These are phyloP conservation scores for Cryptococcus sp. DNA, from an alignment of 1,284 basidiomycete genomes.

Conservation along the genomic window DNA sequence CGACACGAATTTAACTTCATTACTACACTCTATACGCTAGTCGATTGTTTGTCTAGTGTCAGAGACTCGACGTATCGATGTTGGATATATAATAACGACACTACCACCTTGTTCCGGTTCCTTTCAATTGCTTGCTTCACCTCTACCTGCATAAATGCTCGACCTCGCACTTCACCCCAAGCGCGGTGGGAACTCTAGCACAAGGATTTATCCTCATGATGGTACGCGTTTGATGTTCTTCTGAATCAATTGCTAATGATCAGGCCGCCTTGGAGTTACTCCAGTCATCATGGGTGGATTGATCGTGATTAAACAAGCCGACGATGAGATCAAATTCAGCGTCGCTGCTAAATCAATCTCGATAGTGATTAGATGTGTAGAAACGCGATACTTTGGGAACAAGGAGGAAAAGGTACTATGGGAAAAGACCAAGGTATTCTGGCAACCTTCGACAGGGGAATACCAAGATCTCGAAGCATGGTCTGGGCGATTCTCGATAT, in stretches of 20 bases:
- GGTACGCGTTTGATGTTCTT: slow-evolving; percentile 10
- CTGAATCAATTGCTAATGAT: not conserved
- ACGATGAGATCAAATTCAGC: slow-evolving; percentile 11
- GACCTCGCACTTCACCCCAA: slow-evolving; percentile 24
- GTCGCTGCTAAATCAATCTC: slow-evolving; percentile 24
- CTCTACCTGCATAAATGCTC: too few species aligned
- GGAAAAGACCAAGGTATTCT: slow-evolving; percentile 23
- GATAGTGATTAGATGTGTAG: slow-evolving; percentile 27
- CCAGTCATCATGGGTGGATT: slow-evolving; percentile 28
- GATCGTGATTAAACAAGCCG: slow-evolving; percentile 19
- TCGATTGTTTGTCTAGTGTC: too few species aligned
- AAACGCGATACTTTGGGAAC: slow-evolving; percentile 14
- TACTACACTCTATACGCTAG: too few species aligned
- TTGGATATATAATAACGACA: too few species aligned
- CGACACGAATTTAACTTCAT: too few species aligned
- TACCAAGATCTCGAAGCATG: slow-evolving; percentile 24
- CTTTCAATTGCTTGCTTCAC: too few species aligned
- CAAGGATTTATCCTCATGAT: slow-evolving; percentile 23
- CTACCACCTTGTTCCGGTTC: too few species aligned
- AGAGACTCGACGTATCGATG: too few species aligned
- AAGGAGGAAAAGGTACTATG: slow-evolving; percentile 23
- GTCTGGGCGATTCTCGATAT: slow-evolving; percentile 23
- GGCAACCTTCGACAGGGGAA: slow-evolving; percentile 16
- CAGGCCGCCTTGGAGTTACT: slow-evolving; percentile 42
- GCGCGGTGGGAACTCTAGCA: slow-evolving; percentile 23